These are phyloP conservation scores for Aspergillus vadensis DNA, from an alignment of 2,329 filamentous ascomycete species.

Conservation along the genomic window DNA sequence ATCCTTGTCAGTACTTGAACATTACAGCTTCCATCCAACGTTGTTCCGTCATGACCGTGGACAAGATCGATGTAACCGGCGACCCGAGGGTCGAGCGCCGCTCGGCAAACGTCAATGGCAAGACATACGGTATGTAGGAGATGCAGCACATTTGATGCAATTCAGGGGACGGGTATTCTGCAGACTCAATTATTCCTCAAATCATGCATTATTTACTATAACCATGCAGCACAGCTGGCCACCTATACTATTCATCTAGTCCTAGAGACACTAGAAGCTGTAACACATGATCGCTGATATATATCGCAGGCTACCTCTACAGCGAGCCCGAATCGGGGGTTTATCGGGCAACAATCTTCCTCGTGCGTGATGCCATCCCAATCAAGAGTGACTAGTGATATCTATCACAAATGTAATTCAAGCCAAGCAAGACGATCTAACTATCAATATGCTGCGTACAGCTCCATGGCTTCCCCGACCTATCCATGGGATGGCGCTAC, in stretches of 20 bases:
- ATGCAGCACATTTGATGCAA: neutral
- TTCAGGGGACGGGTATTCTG: neutral
- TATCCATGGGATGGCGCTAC: slow-evolving; percentile 83
- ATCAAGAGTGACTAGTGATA: neutral
- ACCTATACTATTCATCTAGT: neutral
- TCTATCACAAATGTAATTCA: neutral
- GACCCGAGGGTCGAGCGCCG: slow-evolving; percentile 69
- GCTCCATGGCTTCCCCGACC: slow-evolving; percentile 81
- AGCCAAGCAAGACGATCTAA: neutral
- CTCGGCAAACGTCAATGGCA: slow-evolving; percentile 65
- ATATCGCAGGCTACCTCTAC: slow-evolving; percentile 53
- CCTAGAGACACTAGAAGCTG: neutral
- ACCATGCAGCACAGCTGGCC: neutral
- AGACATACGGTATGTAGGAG: slow-evolving; percentile 61
- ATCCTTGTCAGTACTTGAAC: too few relatives aligned
- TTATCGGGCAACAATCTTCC: slow-evolving; percentile 56
- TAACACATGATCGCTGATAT: slow-evolving; percentile 5
- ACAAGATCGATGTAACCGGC: slow-evolving; percentile 63
- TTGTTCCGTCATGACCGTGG: slow-evolving; percentile 49
- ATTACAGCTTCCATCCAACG: neutral
- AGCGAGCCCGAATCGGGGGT: slow-evolving; percentile 47
- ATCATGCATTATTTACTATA: neutral
- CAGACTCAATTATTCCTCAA: neutral
- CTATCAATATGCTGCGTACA: slow-evolving; percentile 22
- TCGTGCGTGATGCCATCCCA: slow-evolving; percentile 41